Evolutionary conservation across 1,139 yeast species (phyloP).

Genomic region (Casaregolazyma suthepensis): DNA sequence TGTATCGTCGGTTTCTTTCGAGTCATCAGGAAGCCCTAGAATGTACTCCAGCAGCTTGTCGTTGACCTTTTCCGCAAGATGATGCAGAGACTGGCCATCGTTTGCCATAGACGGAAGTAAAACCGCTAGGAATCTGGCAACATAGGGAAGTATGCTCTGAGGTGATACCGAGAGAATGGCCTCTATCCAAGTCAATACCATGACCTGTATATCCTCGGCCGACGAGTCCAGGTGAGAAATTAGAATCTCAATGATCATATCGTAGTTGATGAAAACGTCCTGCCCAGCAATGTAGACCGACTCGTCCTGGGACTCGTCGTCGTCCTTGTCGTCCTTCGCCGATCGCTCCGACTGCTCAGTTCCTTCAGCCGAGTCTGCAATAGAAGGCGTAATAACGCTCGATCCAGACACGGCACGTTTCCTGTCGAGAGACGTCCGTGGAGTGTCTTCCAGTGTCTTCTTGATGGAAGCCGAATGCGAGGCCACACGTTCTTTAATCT

Average conservation of each 20-base stretch:
- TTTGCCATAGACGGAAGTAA: conserved; percentile 52
- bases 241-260: conserved; percentile 72
- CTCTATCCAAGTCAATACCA: conserved; percentile 78
- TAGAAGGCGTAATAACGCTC: not conserved
- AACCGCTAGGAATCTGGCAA: conserved; percentile 53
- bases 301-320: conserved; percentile 36
- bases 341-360: not conserved
- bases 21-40: conserved; percentile 29
- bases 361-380: not conserved
- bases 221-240: conserved; percentile 70
- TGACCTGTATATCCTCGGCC: conserved; percentile 72
- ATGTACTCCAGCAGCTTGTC: conserved; percentile 45
- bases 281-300: conserved; percentile 77
- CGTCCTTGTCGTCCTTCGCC: conserved; percentile 19
- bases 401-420: not conserved
- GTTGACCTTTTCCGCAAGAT: conserved; percentile 51
- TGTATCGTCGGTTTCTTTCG: conserved; percentile 20
- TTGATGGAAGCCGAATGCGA: not conserved
- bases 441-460: not conserved
- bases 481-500: conserved; percentile 46
- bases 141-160: conserved; percentile 59
- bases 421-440: not conserved
- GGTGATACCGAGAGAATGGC: conserved; percentile 73
- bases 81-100: conserved; percentile 46
- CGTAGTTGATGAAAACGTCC: conserved; percentile 75